A percentile compares a stretch with the other conserved stretches of the same genome.
phyloP scores from a whole-genome alignment of 2,329 filamentous ascomycete genomes.

The Paramyrothecium roridum region DNA sequence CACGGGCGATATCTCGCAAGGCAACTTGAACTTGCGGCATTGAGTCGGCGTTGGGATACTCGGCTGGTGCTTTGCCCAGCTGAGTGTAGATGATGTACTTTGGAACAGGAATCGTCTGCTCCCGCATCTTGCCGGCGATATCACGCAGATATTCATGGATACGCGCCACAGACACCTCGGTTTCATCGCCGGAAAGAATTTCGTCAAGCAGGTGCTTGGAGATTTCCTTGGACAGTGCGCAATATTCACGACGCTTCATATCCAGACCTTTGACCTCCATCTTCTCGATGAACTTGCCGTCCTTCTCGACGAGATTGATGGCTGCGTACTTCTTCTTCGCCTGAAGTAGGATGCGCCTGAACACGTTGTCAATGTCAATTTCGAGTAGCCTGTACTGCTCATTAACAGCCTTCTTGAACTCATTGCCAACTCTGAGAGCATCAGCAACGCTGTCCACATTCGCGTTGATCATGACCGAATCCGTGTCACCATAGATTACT shows the following conservation, averaged over 20 bases:
- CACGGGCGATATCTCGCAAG: constrained; percentile 78
- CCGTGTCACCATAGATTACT: constrained; percentile 98
- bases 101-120: constrained; percentile 66
- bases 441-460: constrained; percentile 92
- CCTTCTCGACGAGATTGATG: constrained; percentile 85
- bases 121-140: constrained; percentile 82
- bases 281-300: constrained; percentile 88
- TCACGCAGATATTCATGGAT: constrained; percentile 92
- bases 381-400: constrained; percentile 89
- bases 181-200: constrained; percentile 89
- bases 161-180: constrained; percentile 80
- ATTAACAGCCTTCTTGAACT: constrained; percentile 95
- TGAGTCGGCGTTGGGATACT: constrained; percentile 89
- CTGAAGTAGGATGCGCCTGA: constrained; percentile 87
- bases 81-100: constrained; percentile 99
- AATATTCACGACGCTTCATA: constrained; percentile 97
- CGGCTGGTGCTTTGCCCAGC: constrained; percentile 87
- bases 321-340: constrained; percentile 99
- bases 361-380: constrained; percentile 97
- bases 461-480: constrained; percentile 99
- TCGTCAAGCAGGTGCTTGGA: constrained; percentile 89
- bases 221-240: constrained; percentile 90
- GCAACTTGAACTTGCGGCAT: constrained; percentile 99
- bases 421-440: constrained; percentile 84
- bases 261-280: constrained; percentile 98